A percentile compares a stretch with the other conserved stretches of the same genome.
Conservation (phyloP, 75 land plant species). For the Selaginella moellendorffii region DNA sequence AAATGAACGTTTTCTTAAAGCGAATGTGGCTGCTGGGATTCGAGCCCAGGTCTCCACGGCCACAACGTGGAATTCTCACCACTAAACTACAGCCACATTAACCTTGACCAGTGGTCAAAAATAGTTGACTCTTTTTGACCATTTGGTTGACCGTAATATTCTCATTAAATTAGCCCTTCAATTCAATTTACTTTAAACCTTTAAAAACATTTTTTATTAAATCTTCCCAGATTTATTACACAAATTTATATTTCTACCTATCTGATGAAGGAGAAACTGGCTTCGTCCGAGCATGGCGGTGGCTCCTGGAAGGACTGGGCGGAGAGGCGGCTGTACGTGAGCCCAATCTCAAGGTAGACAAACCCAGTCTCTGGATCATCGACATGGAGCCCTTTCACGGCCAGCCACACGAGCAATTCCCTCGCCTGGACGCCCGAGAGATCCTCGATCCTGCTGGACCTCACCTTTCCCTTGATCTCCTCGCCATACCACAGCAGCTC, state of each 20-base stretch:
- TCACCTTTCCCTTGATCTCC: slow-evolving; percentile 41
- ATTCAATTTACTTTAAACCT: too few species aligned
- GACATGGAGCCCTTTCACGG: slow-evolving; percentile 58
- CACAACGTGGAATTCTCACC: slow-evolving; percentile 99
- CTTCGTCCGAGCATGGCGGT: too few species aligned
- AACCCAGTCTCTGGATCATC: slow-evolving; percentile 52
- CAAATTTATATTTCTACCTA: too few species aligned
- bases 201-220: too few species aligned
- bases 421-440: slow-evolving; percentile 56
- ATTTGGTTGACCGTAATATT: too few species aligned
- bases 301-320: slow-evolving; percentile 56
- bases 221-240: too few species aligned
- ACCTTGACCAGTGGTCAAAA: too few species aligned
- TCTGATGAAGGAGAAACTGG: too few species aligned
- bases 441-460: slow-evolving; percentile 42
- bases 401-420: slow-evolving; percentile 74
- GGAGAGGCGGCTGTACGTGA: slow-evolving; percentile 46
- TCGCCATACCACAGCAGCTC: too few species aligned
- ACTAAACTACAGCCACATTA: slow-evolving; percentile 99
- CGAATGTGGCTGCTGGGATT: slow-evolving; percentile 99
- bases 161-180: too few species aligned
- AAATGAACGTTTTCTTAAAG: too few species aligned
- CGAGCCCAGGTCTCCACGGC: slow-evolving; percentile 99
- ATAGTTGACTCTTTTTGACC: too few species aligned
- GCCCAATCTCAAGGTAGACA: slow-evolving; percentile 82